Evolutionary conservation across 257 asterid species (phyloP).

Genomic region (Solanum ossicruentum): DNA sequence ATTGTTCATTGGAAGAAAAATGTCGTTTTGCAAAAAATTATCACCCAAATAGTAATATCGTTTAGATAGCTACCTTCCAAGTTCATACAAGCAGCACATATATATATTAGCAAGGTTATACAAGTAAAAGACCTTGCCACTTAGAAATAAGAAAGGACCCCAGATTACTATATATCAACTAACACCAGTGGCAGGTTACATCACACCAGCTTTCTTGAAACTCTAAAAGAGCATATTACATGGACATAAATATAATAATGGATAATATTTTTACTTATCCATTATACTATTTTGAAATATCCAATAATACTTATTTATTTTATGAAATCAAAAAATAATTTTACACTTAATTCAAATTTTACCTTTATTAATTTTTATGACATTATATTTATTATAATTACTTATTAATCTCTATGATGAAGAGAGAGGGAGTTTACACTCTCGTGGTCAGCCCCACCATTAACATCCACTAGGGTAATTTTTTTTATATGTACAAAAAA

Average conservation of each 20-base stretch:
- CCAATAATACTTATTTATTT: too few relatives aligned
- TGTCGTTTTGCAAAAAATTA: too few relatives aligned
- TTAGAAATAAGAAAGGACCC: background rate
- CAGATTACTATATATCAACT: background rate
- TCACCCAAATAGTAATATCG: too few relatives aligned
- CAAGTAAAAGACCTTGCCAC: background rate
- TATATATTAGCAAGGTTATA: background rate
- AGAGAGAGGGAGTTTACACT: background rate
- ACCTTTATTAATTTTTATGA: accelerated
- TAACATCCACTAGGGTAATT: background rate
- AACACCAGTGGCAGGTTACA: background rate
- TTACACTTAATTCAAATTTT: too few relatives aligned
- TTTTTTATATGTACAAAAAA: too few relatives aligned
- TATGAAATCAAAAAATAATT: too few relatives aligned
- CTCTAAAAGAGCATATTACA: background rate
- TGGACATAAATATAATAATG: background rate
- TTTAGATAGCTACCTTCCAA: too few relatives aligned
- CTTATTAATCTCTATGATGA: too few relatives aligned
- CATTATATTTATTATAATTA: too few relatives aligned
- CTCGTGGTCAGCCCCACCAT: background rate
- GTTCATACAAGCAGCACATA: background rate
- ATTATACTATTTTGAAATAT: too few relatives aligned
- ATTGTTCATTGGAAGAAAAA: too few relatives aligned
- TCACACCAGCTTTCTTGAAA: background rate
- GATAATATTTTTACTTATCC: background rate